Evolutionary conservation across 2,329 filamentous ascomycete genomes (phyloP).

Genomic region (Mariannaea elegans): DNA sequence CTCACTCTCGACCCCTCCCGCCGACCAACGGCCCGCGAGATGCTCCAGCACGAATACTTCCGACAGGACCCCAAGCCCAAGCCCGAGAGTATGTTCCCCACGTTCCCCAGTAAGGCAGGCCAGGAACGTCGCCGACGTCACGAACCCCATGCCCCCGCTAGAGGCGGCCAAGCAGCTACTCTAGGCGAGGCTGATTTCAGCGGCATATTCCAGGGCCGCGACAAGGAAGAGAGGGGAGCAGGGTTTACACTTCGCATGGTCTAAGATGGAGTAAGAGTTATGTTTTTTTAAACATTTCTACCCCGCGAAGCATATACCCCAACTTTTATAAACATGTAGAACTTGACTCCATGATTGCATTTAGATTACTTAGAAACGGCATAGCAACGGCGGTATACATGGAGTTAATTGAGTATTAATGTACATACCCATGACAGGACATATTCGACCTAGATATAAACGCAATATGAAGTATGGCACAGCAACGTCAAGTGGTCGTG

Average conservation of each 20-base stretch:
- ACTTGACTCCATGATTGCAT: not conserved
- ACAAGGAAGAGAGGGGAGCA: slow-evolving; percentile 71
- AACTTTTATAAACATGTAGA: no score
- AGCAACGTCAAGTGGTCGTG: no score
- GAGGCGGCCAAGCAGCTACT: slow-evolving; percentile 75
- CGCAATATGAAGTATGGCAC: no score
- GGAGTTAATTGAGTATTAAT: no score
- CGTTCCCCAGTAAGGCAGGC: slow-evolving; percentile 93
- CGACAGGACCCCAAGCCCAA: slow-evolving; percentile 89
- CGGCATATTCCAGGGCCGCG: slow-evolving; percentile 74
- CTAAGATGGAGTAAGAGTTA: slow-evolving; percentile 25
- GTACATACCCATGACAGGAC: no score
- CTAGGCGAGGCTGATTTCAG: slow-evolving; percentile 71
- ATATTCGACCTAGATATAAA: no score
- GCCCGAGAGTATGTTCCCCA: slow-evolving; percentile 91
- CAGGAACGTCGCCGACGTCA: slow-evolving; percentile 80
- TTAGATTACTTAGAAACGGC: not conserved
- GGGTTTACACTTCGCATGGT: slow-evolving; percentile 73
- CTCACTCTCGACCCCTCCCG: slow-evolving; percentile 77
- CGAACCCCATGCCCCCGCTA: slow-evolving; percentile 82
- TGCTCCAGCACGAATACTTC: slow-evolving; percentile 87
- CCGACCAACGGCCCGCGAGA: slow-evolving; percentile 76
- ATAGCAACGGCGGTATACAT: not conserved
- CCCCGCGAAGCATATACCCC: no score
- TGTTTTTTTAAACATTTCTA: no score